phyloP scores from a whole-genome alignment of 2,329 filamentous ascomycete species.

The Pseudogymnoascus sp. region DNA sequence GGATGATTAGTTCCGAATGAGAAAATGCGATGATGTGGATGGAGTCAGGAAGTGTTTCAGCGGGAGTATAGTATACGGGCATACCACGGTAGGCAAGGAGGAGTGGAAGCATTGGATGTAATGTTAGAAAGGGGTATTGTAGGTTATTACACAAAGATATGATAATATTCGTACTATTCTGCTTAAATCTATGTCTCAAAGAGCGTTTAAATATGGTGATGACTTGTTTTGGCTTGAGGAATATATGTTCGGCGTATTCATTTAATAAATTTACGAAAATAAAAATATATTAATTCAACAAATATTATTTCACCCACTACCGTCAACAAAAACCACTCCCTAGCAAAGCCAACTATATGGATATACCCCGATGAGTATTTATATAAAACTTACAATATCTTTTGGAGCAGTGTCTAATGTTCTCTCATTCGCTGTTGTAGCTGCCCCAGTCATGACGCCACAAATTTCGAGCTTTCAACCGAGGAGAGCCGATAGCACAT shows the following conservation, averaged over 20 bases:
- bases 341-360: neutral
- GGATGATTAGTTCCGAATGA: constrained; percentile 40
- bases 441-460: neutral
- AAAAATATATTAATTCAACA: constrained; percentile 43
- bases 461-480: neutral
- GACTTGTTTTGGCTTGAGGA: neutral
- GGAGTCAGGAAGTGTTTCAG: neutral
- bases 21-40: neutral
- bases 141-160: neutral
- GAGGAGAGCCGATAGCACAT: neutral
- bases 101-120: neutral
- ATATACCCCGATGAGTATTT: neutral
- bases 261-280: neutral
- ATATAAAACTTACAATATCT: neutral
- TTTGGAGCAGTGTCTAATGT: neutral
- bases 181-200: neutral
- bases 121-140: neutral
- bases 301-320: constrained; percentile 1
- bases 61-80: constrained; percentile 1
- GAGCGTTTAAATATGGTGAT: neutral
- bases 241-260: neutral
- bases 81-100: neutral
- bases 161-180: neutral
- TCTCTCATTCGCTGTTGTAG: neutral
- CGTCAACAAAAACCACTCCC: neutral